Conservation (phyloP, 2,329 filamentous ascomycete species). For the Paecilomyces dactylethromorphus region DNA sequence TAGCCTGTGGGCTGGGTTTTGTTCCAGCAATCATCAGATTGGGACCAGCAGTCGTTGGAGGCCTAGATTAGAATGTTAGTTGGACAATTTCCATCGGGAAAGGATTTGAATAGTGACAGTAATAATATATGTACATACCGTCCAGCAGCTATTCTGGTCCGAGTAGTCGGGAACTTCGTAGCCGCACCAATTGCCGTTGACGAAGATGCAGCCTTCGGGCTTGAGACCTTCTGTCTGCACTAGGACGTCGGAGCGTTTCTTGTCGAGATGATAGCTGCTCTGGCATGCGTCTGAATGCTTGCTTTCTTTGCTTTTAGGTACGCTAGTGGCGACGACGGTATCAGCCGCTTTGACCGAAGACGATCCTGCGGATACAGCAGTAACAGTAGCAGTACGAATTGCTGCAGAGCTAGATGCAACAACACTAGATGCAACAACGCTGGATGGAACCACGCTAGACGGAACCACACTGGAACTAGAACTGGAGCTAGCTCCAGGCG, state of each 20-base stretch:
- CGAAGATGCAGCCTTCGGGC: slow-evolving; percentile 52
- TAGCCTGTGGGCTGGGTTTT: slow-evolving; percentile 53
- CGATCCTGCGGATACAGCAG: too few species aligned
- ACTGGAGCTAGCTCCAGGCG: slow-evolving; percentile 24
- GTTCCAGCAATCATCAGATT: slow-evolving; percentile 55
- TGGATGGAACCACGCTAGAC: not conserved
- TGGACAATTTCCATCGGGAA: not conserved
- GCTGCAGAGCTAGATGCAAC: too few species aligned
- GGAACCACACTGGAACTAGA: not conserved
- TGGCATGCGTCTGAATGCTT: too few species aligned
- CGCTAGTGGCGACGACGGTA: not conserved
- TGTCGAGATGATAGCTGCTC: not conserved
- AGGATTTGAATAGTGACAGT: not conserved
- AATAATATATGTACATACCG: slow-evolving; percentile 20
- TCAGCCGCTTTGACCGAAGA: too few species aligned
- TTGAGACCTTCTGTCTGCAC: slow-evolving; percentile 45
- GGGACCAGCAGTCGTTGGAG: slow-evolving; percentile 51
- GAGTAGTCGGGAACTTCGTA: slow-evolving; percentile 53
- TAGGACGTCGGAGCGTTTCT: slow-evolving; percentile 3
- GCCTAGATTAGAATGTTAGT: slow-evolving; percentile 18
- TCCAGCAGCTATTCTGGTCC: slow-evolving; percentile 55
- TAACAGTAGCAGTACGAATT: too few species aligned
- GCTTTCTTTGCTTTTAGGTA: not conserved
- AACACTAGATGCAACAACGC: not conserved
- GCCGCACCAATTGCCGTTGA: slow-evolving; percentile 69